A percentile compares a stretch with the other conserved stretches of the same genome.
These are phyloP conservation scores for Euphorbia pulcherrima DNA, from an alignment of 345 rosid genomes.

Conservation along the genomic window DNA sequence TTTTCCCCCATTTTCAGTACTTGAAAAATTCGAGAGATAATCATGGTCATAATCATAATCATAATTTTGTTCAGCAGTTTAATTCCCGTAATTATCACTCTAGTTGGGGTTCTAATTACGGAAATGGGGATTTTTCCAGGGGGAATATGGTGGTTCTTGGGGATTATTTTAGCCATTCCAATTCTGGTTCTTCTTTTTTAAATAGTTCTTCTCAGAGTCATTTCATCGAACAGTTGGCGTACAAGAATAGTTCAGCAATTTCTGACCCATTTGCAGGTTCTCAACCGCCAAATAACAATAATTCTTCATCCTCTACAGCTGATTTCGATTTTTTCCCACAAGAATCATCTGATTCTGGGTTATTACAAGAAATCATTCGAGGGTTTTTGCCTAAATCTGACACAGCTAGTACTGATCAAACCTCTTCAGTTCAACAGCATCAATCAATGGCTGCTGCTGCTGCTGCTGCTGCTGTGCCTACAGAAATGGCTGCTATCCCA, in stretches of 20 bases:
- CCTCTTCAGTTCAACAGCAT: neutral
- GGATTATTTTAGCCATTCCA: slow-evolving; percentile 39
- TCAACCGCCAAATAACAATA: neutral
- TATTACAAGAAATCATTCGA: slow-evolving; percentile 72
- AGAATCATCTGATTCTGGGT: slow-evolving; percentile 64
- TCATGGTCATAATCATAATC: slow-evolving; percentile 7
- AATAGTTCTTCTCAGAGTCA: neutral
- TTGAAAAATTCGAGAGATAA: slow-evolving; percentile 30
- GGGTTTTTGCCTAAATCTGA: slow-evolving; percentile 53
- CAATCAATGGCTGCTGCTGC: neutral
- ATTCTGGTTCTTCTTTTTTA: slow-evolving; percentile 14
- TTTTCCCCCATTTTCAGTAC: slow-evolving; percentile 30
- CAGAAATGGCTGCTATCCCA: slow-evolving; percentile 9
- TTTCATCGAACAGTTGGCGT: slow-evolving; percentile 15
- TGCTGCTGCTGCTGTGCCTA: slow-evolving; percentile 8
- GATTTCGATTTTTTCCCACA: slow-evolving; percentile 41
- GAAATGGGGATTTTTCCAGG: slow-evolving; percentile 22
- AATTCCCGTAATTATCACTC: slow-evolving; percentile 14
- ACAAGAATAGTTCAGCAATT: neutral
- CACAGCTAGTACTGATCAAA: slow-evolving; percentile 22
- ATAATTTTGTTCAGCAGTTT: too few species aligned
- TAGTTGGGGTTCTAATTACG: slow-evolving; percentile 4
- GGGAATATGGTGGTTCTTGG: slow-evolving; percentile 47
- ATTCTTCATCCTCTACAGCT: neutral
- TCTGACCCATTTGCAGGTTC: slow-evolving; percentile 4